A percentile compares a stretch with the other conserved stretches of the same genome.
These are phyloP conservation scores for Tubosaeta sp. DNA, from an alignment of 768 basidiomycete genomes.

Conservation along the genomic window DNA sequence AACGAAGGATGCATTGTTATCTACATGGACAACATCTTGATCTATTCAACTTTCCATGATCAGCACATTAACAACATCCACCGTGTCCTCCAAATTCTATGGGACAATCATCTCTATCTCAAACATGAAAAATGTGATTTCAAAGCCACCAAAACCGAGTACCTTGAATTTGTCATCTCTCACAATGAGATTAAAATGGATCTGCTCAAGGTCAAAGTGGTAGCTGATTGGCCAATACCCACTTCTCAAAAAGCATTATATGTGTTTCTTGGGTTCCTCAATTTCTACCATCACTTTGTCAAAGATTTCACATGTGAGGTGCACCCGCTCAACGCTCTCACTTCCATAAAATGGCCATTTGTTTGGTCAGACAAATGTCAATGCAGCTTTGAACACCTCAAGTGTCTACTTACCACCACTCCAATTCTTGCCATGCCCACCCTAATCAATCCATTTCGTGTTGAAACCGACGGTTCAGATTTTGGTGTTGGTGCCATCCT, in stretches of 20 bases:
- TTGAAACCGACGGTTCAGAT: not conserved
- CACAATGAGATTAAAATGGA: not conserved
- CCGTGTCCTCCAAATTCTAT: not conserved
- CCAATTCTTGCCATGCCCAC: not conserved
- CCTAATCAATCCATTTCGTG: not conserved
- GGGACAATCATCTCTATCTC: not conserved
- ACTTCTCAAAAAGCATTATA: too few relatives aligned
- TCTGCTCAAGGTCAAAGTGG: not conserved
- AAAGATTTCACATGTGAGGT: too few relatives aligned
- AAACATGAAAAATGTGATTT: not conserved
- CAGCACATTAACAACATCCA: not conserved
- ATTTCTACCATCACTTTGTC: too few relatives aligned
- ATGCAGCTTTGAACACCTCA: too few relatives aligned
- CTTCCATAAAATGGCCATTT: too few relatives aligned
- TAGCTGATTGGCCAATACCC: not conserved
- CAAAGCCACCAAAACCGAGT: not conserved
- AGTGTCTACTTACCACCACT: not conserved
- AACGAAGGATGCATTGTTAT: not conserved
- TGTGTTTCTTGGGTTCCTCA: too few relatives aligned
- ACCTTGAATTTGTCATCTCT: not conserved
- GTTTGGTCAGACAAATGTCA: too few relatives aligned
- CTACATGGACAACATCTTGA: conserved; percentile 8
- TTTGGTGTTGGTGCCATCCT: not conserved
- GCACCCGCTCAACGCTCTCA: too few relatives aligned
- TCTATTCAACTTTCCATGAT: conserved; percentile 29